Evolutionary conservation across 768 basidiomycete species (phyloP).

Genomic region (Kwoniella sp.): DNA sequence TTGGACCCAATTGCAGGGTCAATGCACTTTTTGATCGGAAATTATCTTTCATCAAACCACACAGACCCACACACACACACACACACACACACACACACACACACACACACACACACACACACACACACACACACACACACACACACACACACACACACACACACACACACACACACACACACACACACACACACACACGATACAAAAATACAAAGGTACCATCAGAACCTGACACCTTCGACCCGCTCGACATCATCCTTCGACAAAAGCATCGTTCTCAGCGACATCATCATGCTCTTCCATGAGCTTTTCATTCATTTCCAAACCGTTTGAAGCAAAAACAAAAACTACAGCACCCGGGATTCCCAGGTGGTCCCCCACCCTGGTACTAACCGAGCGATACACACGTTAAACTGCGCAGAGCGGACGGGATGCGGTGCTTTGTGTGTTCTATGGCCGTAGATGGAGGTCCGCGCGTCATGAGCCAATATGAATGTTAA

Average conservation of each 20-base stretch:
- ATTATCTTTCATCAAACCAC: too few relatives aligned
- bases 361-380: constrained; percentile 2
- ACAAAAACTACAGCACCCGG: constrained; percentile 1
- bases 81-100: too few relatives aligned
- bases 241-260: background rate
- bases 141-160: too few relatives aligned
- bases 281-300: background rate
- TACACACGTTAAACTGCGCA: background rate
- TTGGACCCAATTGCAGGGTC: too few relatives aligned
- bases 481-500: background rate
- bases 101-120: too few relatives aligned
- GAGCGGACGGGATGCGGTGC: constrained; percentile 2
- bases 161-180: too few relatives aligned
- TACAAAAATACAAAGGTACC: background rate
- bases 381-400: constrained; percentile 2
- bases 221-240: background rate
- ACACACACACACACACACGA: background rate
- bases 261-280: background rate
- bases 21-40: too few relatives aligned
- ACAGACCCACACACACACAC: too few relatives aligned
- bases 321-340: background rate
- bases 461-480: background rate
- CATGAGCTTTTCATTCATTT: background rate
- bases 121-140: too few relatives aligned
- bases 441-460: background rate